Base-by-base conservation (phyloP, 2,329 filamentous ascomycete genomes). In the Botrytis sinoallii region DNA sequence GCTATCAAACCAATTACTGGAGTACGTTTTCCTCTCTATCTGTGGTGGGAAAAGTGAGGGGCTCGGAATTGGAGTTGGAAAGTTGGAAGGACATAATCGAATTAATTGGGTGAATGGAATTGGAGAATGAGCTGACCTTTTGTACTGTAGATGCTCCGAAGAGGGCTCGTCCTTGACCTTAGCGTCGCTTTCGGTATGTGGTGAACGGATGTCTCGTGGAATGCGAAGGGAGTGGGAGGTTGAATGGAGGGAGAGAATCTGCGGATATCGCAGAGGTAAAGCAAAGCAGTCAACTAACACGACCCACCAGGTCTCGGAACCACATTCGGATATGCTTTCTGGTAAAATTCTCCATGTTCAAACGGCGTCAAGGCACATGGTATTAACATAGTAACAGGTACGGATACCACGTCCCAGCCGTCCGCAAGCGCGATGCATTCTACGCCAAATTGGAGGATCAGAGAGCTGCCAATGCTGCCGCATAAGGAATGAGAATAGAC, bases 161-260 rank as follows among this genome's bases (percentile, higher is more conserved):
- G 86, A 81, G 84, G 85, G 81, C 82, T 88, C 77, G 86, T 89
- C 79, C 85, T 89, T 81, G 87, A 89, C 81, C 83, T 89, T 79
- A 85, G 85, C 77, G 85, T 88, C 80, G 86, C 86, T 75, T 83
- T 87, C 80, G 87, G 87, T 88, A 82, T 79, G 86, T 79, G 29
- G 71, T 60, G 38, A 40, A 70, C 55, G 18, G 32, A 29, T 46
- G 35, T 57, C 29, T 32, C 2, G 29, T 38, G 64, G 44, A 32
- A 25, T 29, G 35, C 20, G 8, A 25, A 29, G 57, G 22, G 57
- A 60, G 52, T 9, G 65, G 57, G 9, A 67, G 46, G 32, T 16
- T 38, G 35, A 35, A 60, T 57, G 40, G 44, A 66, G 20, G 18
- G 10, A 22, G 25, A 55, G 42, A 35, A 46, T 20, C 63, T 44